Conservation (phyloP, 176 grass and related monocot species). For the Musa troglodytarum region DNA sequence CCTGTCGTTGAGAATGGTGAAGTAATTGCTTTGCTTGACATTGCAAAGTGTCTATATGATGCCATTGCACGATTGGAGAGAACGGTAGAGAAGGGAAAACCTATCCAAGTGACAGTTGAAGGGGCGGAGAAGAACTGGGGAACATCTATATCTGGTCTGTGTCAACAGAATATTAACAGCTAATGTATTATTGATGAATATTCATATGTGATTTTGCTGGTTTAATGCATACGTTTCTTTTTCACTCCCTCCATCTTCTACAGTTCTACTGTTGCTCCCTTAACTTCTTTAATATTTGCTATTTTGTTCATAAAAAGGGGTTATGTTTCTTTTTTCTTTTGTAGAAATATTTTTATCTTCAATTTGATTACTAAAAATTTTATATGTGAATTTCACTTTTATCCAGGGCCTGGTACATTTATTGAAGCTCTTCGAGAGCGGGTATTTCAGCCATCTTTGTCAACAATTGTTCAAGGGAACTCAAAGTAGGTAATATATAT, state of each 20-base stretch:
- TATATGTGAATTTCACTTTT: background rate
- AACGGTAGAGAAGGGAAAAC: conserved; percentile 57
- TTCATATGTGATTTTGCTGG: background rate
- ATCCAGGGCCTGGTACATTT: conserved; percentile 26
- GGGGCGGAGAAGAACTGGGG: conserved; percentile 57
- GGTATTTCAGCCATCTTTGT: conserved; percentile 56
- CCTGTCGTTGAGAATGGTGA: conserved; percentile 89
- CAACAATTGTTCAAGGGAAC: conserved; percentile 30
- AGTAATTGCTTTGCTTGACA: conserved; percentile 78
- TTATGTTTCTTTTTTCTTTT: background rate
- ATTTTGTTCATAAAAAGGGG: background rate
- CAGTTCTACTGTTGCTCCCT: background rate
- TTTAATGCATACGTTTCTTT: background rate
- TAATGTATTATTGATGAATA: background rate
- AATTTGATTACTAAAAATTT: background rate
- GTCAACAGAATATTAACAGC: background rate
- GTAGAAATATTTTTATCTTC: background rate
- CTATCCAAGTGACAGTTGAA: conserved; percentile 24
- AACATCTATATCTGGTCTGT: conserved; percentile 19
- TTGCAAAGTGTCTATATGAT: conserved; percentile 73
- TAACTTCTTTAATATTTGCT: background rate
- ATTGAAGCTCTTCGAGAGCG: conserved; percentile 56
- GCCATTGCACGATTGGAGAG: conserved; percentile 60
- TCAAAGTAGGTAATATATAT: conserved; percentile 40
- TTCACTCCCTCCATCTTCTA: background rate